Evolutionary conservation across 495 filamentous ascomycete species (phyloP), one percentile per base, ranked within the genome.

Genomic region (Penicillium waksmanii): DNA sequence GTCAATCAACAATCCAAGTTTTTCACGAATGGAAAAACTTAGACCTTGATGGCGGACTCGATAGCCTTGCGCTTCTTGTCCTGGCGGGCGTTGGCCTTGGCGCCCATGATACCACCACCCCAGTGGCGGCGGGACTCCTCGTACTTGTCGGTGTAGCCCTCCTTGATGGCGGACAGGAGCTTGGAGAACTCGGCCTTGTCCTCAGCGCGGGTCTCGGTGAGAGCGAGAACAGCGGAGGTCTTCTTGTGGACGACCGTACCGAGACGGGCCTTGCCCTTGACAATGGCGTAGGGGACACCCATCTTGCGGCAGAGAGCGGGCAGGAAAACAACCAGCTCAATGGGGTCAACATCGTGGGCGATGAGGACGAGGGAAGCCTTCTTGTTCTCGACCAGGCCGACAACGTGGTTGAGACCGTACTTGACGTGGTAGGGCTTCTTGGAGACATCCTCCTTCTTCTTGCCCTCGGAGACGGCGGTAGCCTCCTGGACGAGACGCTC

Each of bases 231-330:
- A 64, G 96, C 93, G 76, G 96, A 90, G 63, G 96, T 98, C 96
- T 98, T 99, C 87, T 99, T 96, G 90, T 98, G 96, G 71, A 99
- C 93, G 69, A 98, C 93, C 60, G 95, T 97, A 69, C 96, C 96
- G 70, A 98, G 91, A 79, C 96, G 87, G 66, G 96, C 94, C 89
- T 99, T 99, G 80, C 96, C 96, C 89, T 98, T 99, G 73, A 98
- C 87, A 72, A 99, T 99, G 74, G 92, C 94, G 78, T 97, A 99
- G 55, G 96, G 96, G 66, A 98, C 85, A 82, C 96, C 96, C 93
- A 99, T 98, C 91, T 99, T 99, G 80, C 92, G 88, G 89, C 96
- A 99, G 70, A 99, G 87, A 75, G 96, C 93, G 64, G 96, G 96
- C 57, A 99, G 85, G 91, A 96, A 99, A 80, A 98, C 89, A 77